A percentile compares a stretch with the other conserved stretches of the same genome.
These are phyloP conservation scores for Xerocomus potaroensis DNA, from an alignment of 768 basidiomycete species.

Conservation along the genomic window DNA sequence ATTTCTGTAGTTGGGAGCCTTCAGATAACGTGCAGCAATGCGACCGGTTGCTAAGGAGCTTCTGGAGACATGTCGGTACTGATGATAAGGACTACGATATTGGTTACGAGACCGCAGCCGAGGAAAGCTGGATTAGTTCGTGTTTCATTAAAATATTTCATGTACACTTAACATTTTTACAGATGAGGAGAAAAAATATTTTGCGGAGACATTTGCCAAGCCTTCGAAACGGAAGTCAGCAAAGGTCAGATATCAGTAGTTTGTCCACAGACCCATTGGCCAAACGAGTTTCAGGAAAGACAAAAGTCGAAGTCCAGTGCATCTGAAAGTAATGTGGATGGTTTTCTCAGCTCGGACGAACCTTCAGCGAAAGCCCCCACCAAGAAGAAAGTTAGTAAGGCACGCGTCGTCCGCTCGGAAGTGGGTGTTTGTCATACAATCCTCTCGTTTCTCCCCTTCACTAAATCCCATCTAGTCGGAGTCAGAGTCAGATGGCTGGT, in stretches of 20 bases:
- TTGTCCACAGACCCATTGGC: background rate
- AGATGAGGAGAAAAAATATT: slow-evolving; percentile 41
- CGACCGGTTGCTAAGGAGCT: slow-evolving; percentile 54
- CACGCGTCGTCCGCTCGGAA: slow-evolving; percentile 5
- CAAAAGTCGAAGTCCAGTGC: slow-evolving; percentile 11
- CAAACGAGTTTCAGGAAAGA: slow-evolving; percentile 13
- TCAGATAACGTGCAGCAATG: slow-evolving; percentile 54
- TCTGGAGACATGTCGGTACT: slow-evolving; percentile 57
- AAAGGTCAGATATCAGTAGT: slow-evolving; percentile 14
- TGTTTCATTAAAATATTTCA: background rate
- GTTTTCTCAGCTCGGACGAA: slow-evolving; percentile 10
- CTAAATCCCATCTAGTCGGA: slow-evolving; percentile 13
- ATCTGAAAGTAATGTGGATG: slow-evolving; percentile 7
- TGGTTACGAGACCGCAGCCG: slow-evolving; percentile 43
- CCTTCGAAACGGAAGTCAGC: slow-evolving; percentile 11
- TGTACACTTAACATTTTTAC: slow-evolving; percentile 1
- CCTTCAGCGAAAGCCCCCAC: background rate
- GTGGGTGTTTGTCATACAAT: slow-evolving; percentile 6
- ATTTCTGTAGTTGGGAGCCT: slow-evolving; percentile 61
- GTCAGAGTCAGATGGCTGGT: slow-evolving; percentile 7
- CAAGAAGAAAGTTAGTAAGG: slow-evolving; percentile 6
- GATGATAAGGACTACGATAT: slow-evolving; percentile 52
- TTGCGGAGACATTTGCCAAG: slow-evolving; percentile 27
- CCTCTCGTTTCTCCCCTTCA: background rate
- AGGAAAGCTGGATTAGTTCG: slow-evolving; percentile 56